phyloP scores from a whole-genome alignment of 1,284 basidiomycete genomes.

The Pascua sp. region DNA sequence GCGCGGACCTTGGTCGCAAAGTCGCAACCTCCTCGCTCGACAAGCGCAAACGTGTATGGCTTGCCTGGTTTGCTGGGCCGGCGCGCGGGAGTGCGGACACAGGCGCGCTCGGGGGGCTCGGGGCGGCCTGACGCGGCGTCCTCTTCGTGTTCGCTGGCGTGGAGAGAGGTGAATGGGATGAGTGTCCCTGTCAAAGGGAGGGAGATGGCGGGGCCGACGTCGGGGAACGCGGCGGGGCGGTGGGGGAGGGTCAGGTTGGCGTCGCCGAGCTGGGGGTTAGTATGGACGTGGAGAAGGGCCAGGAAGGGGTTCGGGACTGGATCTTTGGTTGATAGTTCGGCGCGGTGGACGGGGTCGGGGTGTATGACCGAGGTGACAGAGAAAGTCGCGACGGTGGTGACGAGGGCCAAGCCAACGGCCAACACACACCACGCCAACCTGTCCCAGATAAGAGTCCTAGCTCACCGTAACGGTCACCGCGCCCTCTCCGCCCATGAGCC shows the following conservation, averaged over 20 bases:
- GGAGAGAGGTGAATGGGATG: conserved; percentile 25
- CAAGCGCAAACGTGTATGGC: conserved; percentile 63
- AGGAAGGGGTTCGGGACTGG: too few species aligned
- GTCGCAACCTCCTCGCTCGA: conserved; percentile 78
- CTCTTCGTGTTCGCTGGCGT: neutral
- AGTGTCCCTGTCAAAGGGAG: conserved; percentile 40
- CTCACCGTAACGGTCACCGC: conserved; percentile 8
- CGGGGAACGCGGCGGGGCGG: conserved; percentile 47
- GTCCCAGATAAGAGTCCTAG: neutral
- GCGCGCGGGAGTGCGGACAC: conserved; percentile 28
- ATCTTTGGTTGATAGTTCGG: too few species aligned
- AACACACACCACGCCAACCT: neutral
- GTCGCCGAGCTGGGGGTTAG: conserved; percentile 1
- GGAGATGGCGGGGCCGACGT: conserved; percentile 16
- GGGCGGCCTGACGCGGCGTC: too few species aligned
- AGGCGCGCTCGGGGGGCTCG: conserved; percentile 18
- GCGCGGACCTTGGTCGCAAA: conserved; percentile 81
- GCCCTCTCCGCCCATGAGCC: conserved; percentile 15
- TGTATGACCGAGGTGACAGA: too few species aligned
- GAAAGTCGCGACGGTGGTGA: neutral
- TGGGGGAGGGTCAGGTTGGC: conserved; percentile 44
- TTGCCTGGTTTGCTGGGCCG: conserved; percentile 17
- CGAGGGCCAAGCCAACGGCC: neutral
- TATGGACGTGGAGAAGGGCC: neutral
- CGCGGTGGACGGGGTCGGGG: too few species aligned